A percentile compares a stretch with the other conserved stretches of the same genome.
Conservation (phyloP, 495 filamentous ascomycete genomes). For the Penicillium ucsense region DNA sequence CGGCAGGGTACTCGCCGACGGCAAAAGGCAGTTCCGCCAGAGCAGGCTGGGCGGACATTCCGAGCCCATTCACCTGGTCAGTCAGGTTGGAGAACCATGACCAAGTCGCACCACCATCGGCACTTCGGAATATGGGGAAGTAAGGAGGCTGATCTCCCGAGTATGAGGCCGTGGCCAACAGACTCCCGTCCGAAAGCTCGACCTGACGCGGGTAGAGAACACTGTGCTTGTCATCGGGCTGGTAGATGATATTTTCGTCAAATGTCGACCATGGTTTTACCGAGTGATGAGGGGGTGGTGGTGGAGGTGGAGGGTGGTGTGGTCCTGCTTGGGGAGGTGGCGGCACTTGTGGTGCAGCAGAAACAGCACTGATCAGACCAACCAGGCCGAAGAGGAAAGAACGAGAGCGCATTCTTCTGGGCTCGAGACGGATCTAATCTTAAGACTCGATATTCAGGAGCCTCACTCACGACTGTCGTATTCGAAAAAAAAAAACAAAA, state of each 20-base stretch:
- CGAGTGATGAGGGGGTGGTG: neutral
- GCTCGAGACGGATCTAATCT: too few relatives aligned
- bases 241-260: slow-evolving; percentile 8
- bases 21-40: slow-evolving; percentile 44
- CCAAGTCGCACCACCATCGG: slow-evolving; percentile 10
- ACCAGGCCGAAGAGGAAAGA: too few relatives aligned
- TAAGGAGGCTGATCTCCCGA: slow-evolving; percentile 1
- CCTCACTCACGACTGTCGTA: too few relatives aligned
- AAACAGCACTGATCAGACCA: too few relatives aligned
- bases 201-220: neutral
- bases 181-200: neutral
- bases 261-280: slow-evolving; percentile 5
- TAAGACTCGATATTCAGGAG: too few relatives aligned
- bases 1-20: slow-evolving; percentile 13
- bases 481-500: too few relatives aligned
- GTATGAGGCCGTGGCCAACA: neutral
- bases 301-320: neutral
- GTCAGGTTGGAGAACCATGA: slow-evolving; percentile 7
- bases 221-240: slow-evolving; percentile 3
- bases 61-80: slow-evolving; percentile 38
- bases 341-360: too few relatives aligned
- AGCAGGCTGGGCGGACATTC: slow-evolving; percentile 50
- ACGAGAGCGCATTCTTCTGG: too few relatives aligned
- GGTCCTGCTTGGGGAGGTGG: too few relatives aligned
- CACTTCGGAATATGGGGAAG: slow-evolving; percentile 7